Percentiles rank a stretch among this genome's conserved stretches.
Conservation (phyloP, 2,329 filamentous ascomycete genomes). For the Cadophora malorum region DNA sequence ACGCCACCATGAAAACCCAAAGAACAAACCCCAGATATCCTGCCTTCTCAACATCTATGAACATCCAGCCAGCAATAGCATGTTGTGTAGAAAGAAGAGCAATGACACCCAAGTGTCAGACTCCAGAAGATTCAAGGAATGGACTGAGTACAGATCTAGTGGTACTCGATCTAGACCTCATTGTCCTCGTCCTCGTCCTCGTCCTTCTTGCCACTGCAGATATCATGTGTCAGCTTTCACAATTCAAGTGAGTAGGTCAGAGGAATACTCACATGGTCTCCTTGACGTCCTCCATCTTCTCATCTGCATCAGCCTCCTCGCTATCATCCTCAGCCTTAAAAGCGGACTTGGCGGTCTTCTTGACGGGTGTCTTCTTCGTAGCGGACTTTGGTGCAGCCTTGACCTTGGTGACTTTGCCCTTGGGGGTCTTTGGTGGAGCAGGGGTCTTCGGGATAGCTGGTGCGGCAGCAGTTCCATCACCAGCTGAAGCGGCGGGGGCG, state of each 20-base stretch:
- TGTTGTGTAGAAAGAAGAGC: conserved; percentile 4
- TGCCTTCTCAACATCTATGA: background rate
- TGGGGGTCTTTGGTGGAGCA: conserved; percentile 10
- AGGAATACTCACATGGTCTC: background rate
- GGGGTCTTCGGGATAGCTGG: conserved; percentile 10
- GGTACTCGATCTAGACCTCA: background rate
- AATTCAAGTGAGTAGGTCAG: no score
- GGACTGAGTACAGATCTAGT: background rate
- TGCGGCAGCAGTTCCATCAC: background rate
- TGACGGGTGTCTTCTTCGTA: conserved; percentile 19
- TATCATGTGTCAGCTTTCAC: background rate
- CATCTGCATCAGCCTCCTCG: conserved; percentile 10
- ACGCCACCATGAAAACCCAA: background rate
- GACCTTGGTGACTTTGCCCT: conserved; percentile 39
- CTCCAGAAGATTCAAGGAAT: background rate
- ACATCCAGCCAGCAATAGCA: conserved; percentile 2
- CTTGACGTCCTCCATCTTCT: background rate
- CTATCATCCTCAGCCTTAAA: background rate
- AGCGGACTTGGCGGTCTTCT: background rate
- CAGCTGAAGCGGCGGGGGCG: background rate
- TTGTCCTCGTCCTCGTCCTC: no score
- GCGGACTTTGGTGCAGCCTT: conserved; percentile 9
- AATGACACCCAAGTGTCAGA: background rate
- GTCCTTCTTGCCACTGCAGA: background rate
- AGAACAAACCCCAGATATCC: conserved; percentile 5